These are phyloP conservation scores for Tetragonia tetragonoides DNA, from an alignment of 148 eudicot genomes.

Conservation along the genomic window DNA sequence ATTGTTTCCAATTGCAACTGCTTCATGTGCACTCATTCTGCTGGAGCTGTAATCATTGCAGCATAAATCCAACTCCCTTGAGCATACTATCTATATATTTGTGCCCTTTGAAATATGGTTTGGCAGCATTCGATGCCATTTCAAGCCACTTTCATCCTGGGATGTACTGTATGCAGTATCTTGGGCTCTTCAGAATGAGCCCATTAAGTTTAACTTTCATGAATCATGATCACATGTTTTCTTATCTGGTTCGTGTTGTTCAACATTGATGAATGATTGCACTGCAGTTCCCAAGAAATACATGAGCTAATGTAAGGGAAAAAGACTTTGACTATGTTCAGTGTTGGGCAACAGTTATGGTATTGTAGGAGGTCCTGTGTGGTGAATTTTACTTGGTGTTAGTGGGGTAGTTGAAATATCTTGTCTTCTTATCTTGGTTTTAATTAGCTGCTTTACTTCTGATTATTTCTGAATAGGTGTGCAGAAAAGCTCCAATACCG, in stretches of 20 bases:
- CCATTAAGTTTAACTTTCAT: neutral
- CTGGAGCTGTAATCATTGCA: neutral
- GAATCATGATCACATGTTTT: neutral
- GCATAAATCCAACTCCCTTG: neutral
- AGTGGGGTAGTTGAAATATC: neutral
- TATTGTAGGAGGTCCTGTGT: neutral
- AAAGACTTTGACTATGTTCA: neutral
- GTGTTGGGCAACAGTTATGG: neutral
- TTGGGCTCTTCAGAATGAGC: too few species aligned
- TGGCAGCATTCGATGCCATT: neutral
- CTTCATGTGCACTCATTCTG: neutral
- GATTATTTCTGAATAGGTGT: constrained; percentile 45
- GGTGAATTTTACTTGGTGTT: neutral
- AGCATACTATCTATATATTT: constrained; percentile 6
- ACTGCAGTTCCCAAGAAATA: neutral
- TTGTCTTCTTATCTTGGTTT: neutral
- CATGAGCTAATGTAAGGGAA: neutral
- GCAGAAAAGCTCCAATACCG: constrained; percentile 76
- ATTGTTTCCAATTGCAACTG: neutral
- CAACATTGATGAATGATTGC: neutral
- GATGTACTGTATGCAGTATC: neutral
- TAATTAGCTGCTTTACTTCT: neutral
- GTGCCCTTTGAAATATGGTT: neutral
- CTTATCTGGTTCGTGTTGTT: neutral
- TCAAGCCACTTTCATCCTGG: neutral